phyloP scores from a whole-genome alignment of 805 yeast genomes.

The Kluyveromyces wickerhamii region DNA sequence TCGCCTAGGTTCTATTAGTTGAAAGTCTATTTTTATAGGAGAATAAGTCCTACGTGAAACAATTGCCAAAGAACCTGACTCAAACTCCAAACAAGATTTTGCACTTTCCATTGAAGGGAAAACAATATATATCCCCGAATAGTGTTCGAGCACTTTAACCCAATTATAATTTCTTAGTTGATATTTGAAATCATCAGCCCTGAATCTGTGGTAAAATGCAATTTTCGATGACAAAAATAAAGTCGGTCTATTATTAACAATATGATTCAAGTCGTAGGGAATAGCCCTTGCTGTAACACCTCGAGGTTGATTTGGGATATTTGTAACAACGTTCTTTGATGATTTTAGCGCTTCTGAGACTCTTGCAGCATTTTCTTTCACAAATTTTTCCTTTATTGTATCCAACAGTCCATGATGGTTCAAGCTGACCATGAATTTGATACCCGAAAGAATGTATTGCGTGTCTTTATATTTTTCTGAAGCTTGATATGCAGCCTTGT shows the following conservation, averaged over 20 bases:
- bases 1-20: constrained; percentile 13
- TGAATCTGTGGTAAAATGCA: constrained; percentile 44
- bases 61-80: constrained; percentile 19
- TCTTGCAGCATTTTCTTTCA: constrained; percentile 33
- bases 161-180: constrained; percentile 53
- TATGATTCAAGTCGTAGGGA: constrained; percentile 41
- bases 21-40: constrained; percentile 21
- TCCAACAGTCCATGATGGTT: constrained; percentile 37
- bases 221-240: constrained; percentile 45
- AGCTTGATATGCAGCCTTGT: constrained; percentile 39
- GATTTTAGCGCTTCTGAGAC: constrained; percentile 27
- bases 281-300: constrained; percentile 23
- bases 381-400: constrained; percentile 25
- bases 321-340: constrained; percentile 17
- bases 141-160: constrained; percentile 56
- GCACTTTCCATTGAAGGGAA: constrained; percentile 40
- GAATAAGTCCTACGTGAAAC: constrained; percentile 17
- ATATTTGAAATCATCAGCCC: constrained; percentile 54
- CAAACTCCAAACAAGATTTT: constrained; percentile 17
- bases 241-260: constrained; percentile 50
- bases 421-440: constrained; percentile 42
- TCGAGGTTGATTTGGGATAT: constrained; percentile 4
- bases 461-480: constrained; percentile 33
- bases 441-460: constrained; percentile 43
- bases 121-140: constrained; percentile 60